Percentiles rank a stretch among this genome's conserved stretches.
Conservation (phyloP, 2,329 filamentous ascomycete genomes). For the Aplosporella prunicola region DNA sequence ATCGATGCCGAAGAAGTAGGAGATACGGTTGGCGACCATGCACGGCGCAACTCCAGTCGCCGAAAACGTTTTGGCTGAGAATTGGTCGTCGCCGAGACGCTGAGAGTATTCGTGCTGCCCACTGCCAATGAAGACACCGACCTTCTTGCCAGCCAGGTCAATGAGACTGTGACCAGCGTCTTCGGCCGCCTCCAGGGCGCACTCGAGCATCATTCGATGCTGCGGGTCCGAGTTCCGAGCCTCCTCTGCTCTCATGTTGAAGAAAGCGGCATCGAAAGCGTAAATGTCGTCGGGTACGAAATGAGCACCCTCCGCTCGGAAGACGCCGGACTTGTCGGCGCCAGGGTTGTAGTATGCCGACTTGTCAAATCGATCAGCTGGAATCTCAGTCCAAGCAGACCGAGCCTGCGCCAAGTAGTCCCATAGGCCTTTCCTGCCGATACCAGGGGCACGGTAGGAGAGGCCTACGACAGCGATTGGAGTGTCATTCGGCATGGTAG, state of each 20-base stretch:
- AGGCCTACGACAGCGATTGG: conserved; percentile 28
- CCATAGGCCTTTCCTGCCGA: conserved; percentile 25
- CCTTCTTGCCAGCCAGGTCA: conserved; percentile 13
- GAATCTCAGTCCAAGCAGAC: conserved; percentile 25
- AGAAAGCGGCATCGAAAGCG: conserved; percentile 18
- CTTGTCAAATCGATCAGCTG: conserved; percentile 26
- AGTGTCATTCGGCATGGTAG: conserved; percentile 5
- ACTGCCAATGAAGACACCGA: conserved; percentile 20
- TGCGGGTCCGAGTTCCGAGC: conserved; percentile 18
- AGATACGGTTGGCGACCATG: conserved; percentile 24
- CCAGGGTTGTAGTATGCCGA: conserved; percentile 30
- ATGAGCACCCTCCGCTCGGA: conserved; percentile 12
- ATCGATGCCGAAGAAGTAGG: conserved; percentile 22
- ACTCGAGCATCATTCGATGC: conserved; percentile 17
- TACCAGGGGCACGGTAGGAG: conserved; percentile 23
- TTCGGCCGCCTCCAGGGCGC: conserved; percentile 16
- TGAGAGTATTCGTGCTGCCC: conserved; percentile 18
- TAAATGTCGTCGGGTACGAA: conserved; percentile 15
- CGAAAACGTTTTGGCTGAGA: conserved; percentile 7
- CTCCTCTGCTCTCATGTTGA: conserved; percentile 15
- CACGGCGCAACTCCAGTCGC: conserved; percentile 13
- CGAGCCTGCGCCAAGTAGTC: conserved; percentile 23
- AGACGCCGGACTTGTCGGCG: conserved; percentile 13
- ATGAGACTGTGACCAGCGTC: conserved; percentile 14
- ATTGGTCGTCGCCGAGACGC: conserved; percentile 11